These are phyloP conservation scores for Lepidium campestre DNA, from an alignment of 441 rosid species.

Conservation along the genomic window DNA sequence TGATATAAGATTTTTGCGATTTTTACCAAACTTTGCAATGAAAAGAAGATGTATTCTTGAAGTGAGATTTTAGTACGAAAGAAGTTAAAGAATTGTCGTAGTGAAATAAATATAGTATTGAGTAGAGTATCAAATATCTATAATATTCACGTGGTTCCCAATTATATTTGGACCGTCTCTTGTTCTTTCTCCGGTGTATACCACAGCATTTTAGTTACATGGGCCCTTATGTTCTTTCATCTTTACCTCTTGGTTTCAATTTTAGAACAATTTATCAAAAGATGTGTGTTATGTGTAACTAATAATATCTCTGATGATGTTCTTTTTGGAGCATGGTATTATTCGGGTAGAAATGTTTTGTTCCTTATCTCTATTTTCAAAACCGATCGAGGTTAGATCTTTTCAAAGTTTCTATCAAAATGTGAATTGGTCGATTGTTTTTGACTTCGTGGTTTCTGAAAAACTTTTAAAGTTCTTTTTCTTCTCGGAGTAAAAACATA, in stretches of 20 bases:
- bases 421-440: too few relatives aligned
- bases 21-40: slow-evolving; percentile 10
- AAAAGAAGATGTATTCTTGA: slow-evolving; percentile 10
- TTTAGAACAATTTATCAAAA: not conserved
- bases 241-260: not conserved
- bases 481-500: too few relatives aligned
- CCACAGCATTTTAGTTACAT: slow-evolving; percentile 17
- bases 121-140: slow-evolving; percentile 28
- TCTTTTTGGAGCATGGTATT: too few relatives aligned
- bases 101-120: slow-evolving; percentile 24
- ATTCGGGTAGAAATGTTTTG: too few relatives aligned
- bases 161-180: slow-evolving; percentile 23
- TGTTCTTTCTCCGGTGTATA: slow-evolving; percentile 8
- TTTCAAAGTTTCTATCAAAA: too few relatives aligned
- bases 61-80: slow-evolving; percentile 11
- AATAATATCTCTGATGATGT: too few relatives aligned
- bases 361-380: too few relatives aligned
- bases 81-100: slow-evolving; percentile 20
- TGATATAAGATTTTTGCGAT: not conserved
- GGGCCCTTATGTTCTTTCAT: slow-evolving; percentile 16
- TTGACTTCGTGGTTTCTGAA: too few relatives aligned
- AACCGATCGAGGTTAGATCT: too few relatives aligned
- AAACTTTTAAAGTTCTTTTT: too few relatives aligned
- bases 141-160: slow-evolving; percentile 30
- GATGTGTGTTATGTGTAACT: not conserved